Conservation (phyloP, 176 grass and related monocot species). For the Canna indica region DNA sequence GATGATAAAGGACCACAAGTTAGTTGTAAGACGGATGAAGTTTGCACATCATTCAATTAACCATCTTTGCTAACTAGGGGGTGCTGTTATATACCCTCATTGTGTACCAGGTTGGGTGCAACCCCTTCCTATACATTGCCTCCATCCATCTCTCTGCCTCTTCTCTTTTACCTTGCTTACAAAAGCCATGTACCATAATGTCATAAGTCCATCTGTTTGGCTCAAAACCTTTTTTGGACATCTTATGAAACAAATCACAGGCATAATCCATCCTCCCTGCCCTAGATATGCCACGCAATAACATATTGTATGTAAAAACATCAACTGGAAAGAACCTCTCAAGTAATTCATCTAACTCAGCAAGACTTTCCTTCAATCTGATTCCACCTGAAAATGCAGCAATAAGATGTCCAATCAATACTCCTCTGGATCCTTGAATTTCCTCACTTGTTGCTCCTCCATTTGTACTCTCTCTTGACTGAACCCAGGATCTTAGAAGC, state of each 20-base stretch:
- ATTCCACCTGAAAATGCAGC: conserved; percentile 60
- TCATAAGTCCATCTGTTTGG: conserved; percentile 88
- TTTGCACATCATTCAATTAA: neutral
- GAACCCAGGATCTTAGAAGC: conserved; percentile 51
- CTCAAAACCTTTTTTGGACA: conserved; percentile 55
- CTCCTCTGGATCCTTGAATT: conserved; percentile 32
- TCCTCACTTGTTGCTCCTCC: conserved; percentile 23
- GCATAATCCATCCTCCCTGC: conserved; percentile 83
- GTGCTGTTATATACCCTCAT: conserved; percentile 48
- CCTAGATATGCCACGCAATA: conserved; percentile 53
- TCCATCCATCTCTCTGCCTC: conserved; percentile 92
- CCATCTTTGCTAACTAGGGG: neutral
- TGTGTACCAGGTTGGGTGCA: conserved; percentile 63
- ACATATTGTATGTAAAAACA: conserved; percentile 93
- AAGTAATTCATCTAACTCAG: conserved; percentile 52
- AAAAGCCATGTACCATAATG: conserved; percentile 80
- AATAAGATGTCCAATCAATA: conserved; percentile 63
- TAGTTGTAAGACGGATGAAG: neutral
- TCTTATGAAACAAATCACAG: conserved; percentile 49
- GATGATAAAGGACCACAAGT: neutral
- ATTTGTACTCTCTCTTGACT: conserved; percentile 34
- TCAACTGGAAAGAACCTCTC: conserved; percentile 76
- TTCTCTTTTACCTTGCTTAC: conserved; percentile 51
- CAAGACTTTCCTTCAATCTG: conserved; percentile 41
- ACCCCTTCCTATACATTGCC: conserved; percentile 60